Evolutionary conservation across 1,284 basidiomycete genomes (phyloP), one percentile per base, ranked within the genome.

Genomic region (Ceratobasidium papillatum): DNA sequence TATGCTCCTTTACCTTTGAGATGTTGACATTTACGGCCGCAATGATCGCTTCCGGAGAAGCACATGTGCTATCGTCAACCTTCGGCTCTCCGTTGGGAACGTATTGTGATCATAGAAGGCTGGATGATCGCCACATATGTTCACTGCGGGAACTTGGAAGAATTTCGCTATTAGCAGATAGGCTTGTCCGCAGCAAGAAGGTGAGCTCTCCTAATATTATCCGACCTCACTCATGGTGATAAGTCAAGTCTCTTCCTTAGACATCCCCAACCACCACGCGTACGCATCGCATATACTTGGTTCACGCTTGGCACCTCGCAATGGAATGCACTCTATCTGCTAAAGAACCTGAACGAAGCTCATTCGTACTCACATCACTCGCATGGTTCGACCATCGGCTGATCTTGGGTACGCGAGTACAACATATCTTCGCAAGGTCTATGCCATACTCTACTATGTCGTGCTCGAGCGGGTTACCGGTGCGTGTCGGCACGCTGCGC

Each of bases 141-240:
- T 19, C 3, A 41, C 25, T 51, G 7, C 3, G 34, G n/a, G 64
- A 52, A 54, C 11, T 32, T 19, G 34, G 32, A 27, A 34, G 41
- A 41, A 68, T 19, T 11, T 25, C n/a, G 17, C 51, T 47, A 22
- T 9, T 38, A 30, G 49, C 9, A 9, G 34, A 34, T 68, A 47
- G 30, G 64, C 64, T 68, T 68, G 64, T 47, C 49, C 64, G 43
- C 49, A 54, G 64, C 49, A 54, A 54, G 49, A 68, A 52, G 49
- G 19, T 51, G 5, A n/a, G 17, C n/a, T 4, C 25, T 38, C 38
- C 49, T 27, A 38, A 68, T 68, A 54, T 68, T 68, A 68, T 27
- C 14, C 49, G 17, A 51, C 5, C 34, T 27, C 12, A 27, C 12
- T 52, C 30, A 19, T 32, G 22, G 43, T 34, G 54, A 71, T 59